A percentile compares a stretch with the other conserved stretches of the same genome.
These are phyloP conservation scores for Atkinsonella texensis DNA, from an alignment of 2,329 filamentous ascomycete genomes.

Conservation along the genomic window DNA sequence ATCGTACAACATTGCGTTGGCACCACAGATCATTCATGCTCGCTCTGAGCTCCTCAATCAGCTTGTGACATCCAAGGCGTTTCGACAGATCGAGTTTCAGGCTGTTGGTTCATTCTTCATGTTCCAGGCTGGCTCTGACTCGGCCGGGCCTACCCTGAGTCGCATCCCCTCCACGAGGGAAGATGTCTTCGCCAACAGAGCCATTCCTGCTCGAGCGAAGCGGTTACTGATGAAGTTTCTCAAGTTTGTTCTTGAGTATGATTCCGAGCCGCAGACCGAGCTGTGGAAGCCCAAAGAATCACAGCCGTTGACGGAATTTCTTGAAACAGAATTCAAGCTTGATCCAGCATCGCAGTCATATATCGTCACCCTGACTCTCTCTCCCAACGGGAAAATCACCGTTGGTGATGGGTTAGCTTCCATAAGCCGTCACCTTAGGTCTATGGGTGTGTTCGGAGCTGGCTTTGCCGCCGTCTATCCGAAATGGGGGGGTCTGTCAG, in stretches of 20 bases:
- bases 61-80: conserved; percentile 81
- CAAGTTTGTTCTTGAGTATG: conserved; percentile 69
- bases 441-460: conserved; percentile 76
- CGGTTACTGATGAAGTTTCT: conserved; percentile 86
- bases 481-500: conserved; percentile 84
- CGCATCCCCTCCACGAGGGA: conserved; percentile 83
- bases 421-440: conserved; percentile 70
- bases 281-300: conserved; percentile 47
- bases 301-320: conserved; percentile 44
- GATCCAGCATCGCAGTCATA: conserved; percentile 55
- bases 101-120: conserved; percentile 91
- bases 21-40: conserved; percentile 78
- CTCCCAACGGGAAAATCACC: conserved; percentile 49
- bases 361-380: conserved; percentile 58
- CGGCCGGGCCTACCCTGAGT: conserved; percentile 32
- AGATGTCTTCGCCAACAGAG: conserved; percentile 72
- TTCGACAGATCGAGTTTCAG: conserved; percentile 83
- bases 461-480: conserved; percentile 84
- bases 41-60: conserved; percentile 65
- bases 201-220: conserved; percentile 70
- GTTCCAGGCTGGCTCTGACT: conserved; percentile 31
- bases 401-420: conserved; percentile 55
- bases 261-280: conserved; percentile 41
- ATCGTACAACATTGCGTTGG: conserved; percentile 71
- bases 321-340: conserved; percentile 51